Base-by-base conservation (phyloP, 1,284 basidiomycete species). In the Moniliophthora roreri region DNA sequence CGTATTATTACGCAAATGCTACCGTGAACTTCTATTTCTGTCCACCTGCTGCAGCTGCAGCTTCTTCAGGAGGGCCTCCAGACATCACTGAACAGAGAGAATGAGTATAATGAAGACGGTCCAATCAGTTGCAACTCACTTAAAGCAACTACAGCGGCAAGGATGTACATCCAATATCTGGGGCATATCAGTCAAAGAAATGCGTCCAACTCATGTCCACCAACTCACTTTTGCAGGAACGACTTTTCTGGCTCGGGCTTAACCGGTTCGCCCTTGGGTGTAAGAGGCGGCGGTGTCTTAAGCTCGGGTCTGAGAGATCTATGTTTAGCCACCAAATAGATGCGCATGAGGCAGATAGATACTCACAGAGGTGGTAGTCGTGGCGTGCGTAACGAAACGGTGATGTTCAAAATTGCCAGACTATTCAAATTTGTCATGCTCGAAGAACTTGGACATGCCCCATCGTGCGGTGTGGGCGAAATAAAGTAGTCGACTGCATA, bases 151-250 rank as follows among this genome's bases (percentile, higher is more conserved):
- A 93, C 68, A 26, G 79, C 68, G 2, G 82, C 77, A 28, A 79
- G 73, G 47, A 92, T 81, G 62, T 93, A 92, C 68, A 94, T 73
- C 50, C 50, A 54, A 39, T 48, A 55, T 24, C 44, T 46, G 16
- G 32, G 6, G 28, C 48, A 23, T 48, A 38, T 41, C 10, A 46
- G 28, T 32, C 11, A 46, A 23, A 23, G 24, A 20, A 44, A 7
- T 23, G 24, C 21, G 20, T 5, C 4, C 16, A 23, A 2, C 8
- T 7, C 7, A 11, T 1, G 11, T n/a, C 21, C 44, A 66, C 91
- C 93, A 94, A 69, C 95, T 94, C 26, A 46, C 69, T 94, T 95
- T 65, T 92, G 87, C 35, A 94, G 56, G 69, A 94, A 92, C 8
- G 81, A 74, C 70, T 93, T 89, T 66, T 92, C 91, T 1, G 79